Evolutionary conservation across 805 yeast genomes (phyloP).

Genomic region (Metschnikowia kunwiensis): DNA sequence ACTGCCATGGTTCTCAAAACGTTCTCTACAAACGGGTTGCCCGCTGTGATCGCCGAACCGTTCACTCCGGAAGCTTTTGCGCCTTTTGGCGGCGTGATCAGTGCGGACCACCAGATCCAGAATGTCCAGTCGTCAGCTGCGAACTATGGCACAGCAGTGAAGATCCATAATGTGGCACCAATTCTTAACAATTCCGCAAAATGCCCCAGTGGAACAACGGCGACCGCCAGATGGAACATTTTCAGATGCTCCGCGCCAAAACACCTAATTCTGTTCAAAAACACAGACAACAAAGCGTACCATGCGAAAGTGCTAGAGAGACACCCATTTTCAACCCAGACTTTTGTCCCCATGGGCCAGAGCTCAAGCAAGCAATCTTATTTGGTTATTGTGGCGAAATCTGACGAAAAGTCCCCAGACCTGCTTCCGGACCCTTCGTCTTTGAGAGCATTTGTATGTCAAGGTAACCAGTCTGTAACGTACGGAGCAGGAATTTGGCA

Average conservation of each 20-base stretch:
- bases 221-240: constrained; percentile 74
- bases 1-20: constrained; percentile 42
- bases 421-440: constrained; percentile 60
- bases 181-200: constrained; percentile 48
- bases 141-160: constrained; percentile 91
- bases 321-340: constrained; percentile 86
- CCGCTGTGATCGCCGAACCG: constrained; percentile 47
- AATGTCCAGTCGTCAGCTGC: constrained; percentile 51
- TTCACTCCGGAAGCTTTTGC: constrained; percentile 66
- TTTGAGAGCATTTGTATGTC: constrained; percentile 66
- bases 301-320: constrained; percentile 73
- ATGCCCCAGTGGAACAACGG: constrained; percentile 45
- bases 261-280: constrained; percentile 43
- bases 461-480: constrained; percentile 85
- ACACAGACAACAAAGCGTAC: constrained; percentile 29
- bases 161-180: constrained; percentile 70
- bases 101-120: constrained; percentile 69
- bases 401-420: constrained; percentile 33
- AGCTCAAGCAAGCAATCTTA: constrained; percentile 48
- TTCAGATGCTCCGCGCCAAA: constrained; percentile 77
- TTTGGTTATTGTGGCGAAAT: constrained; percentile 75
- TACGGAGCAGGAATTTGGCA: constrained; percentile 90
- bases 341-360: constrained; percentile 88
- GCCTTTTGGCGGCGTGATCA: constrained; percentile 71
- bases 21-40: constrained; percentile 22